A percentile compares a stretch with the other conserved stretches of the same genome.
Conservation (phyloP, 306 rosid species). For the Styphnolobium japonicum region DNA sequence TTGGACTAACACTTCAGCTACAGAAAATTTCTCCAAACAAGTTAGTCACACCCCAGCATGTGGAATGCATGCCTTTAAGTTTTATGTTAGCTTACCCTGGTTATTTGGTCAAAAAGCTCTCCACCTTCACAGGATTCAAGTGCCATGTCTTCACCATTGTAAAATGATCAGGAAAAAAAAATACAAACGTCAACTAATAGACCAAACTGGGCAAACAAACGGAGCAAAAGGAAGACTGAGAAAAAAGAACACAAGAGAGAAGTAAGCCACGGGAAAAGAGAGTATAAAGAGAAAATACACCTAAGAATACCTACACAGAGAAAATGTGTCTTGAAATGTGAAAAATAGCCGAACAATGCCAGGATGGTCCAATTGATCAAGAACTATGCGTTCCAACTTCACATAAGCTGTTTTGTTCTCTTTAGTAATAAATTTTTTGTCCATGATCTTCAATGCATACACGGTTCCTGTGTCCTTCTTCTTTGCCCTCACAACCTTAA, state of each 20-base stretch:
- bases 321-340: conserved; percentile 94
- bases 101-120: conserved; percentile 98
- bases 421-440: conserved; percentile 92
- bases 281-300: conserved; percentile 16
- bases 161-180: conserved; percentile 12
- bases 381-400: conserved; percentile 95
- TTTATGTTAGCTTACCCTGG: conserved; percentile 69
- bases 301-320: conserved; percentile 78
- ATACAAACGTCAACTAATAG: conserved; percentile 32
- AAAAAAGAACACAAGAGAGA: conserved; percentile 14
- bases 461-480: conserved; percentile 86
- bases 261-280: conserved; percentile 9
- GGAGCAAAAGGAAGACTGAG: neutral
- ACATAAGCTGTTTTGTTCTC: conserved; percentile 98
- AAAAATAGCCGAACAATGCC: conserved; percentile 92
- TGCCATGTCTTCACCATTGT: conserved; percentile 79
- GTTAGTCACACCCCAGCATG: conserved; percentile 10
- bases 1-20: neutral
- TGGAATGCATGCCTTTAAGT: conserved; percentile 1
- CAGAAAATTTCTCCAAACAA: neutral
- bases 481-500: conserved; percentile 97
- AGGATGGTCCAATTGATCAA: conserved; percentile 96
- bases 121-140: conserved; percentile 99
- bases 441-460: conserved; percentile 98
- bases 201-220: conserved; percentile 26